Conservation (phyloP, 2,329 filamentous ascomycete species). For the Botrytis galanthina region DNA sequence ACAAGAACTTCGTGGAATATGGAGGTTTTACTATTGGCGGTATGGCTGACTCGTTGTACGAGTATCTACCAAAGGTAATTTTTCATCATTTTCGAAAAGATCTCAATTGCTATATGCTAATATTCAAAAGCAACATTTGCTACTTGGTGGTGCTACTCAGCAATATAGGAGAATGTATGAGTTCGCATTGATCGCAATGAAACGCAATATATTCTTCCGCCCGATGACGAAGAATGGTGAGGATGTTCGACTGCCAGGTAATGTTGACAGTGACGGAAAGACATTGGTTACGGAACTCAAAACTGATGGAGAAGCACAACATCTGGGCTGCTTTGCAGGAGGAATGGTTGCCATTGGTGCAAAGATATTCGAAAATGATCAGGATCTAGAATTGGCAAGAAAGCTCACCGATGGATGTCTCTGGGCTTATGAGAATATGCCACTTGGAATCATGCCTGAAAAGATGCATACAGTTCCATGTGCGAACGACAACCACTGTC, state of each 20-base stretch:
- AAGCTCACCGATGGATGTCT: slow-evolving; percentile 62
- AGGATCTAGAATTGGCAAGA: slow-evolving; percentile 54
- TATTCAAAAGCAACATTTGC: slow-evolving; percentile 22
- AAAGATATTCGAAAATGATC: slow-evolving; percentile 53
- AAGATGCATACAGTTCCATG: slow-evolving; percentile 43
- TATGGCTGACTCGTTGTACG: slow-evolving; percentile 56
- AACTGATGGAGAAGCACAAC: slow-evolving; percentile 49
- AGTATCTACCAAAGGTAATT: slow-evolving; percentile 58
- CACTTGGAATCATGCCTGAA: slow-evolving; percentile 62
- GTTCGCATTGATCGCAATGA: slow-evolving; percentile 45
- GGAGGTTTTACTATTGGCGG: slow-evolving; percentile 49
- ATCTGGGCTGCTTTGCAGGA: slow-evolving; percentile 69
- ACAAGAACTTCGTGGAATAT: slow-evolving; percentile 38
- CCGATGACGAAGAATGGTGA: slow-evolving; percentile 41
- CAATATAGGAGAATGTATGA: slow-evolving; percentile 42
- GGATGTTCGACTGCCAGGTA: slow-evolving; percentile 49
- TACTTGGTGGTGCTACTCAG: slow-evolving; percentile 24
- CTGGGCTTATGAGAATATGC: slow-evolving; percentile 57
- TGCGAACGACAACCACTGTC: slow-evolving; percentile 21
- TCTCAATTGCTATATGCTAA: neutral
- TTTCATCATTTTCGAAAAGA: neutral
- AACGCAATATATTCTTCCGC: slow-evolving; percentile 45
- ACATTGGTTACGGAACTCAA: slow-evolving; percentile 28
- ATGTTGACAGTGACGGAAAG: slow-evolving; percentile 34
- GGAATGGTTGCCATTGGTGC: slow-evolving; percentile 69